Evolutionary conservation across 2,329 filamentous ascomycete genomes (phyloP).

Genomic region (Colletotrichum shisoi): DNA sequence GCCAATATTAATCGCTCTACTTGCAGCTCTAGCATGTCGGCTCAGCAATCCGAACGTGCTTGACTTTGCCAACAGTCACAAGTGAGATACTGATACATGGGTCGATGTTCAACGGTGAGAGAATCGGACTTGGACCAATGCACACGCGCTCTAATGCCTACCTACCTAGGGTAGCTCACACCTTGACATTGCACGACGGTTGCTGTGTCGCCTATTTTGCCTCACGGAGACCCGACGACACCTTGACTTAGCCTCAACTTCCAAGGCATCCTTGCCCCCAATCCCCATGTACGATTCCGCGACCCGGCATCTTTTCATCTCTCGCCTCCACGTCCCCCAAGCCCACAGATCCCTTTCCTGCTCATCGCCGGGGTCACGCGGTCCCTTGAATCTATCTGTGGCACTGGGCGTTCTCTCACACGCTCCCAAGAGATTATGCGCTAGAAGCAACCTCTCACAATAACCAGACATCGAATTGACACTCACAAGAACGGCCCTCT

Average conservation of each 20-base stretch:
- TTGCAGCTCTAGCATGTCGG: background rate
- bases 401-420: constrained; percentile 34
- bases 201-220: background rate
- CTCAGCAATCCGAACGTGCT: background rate
- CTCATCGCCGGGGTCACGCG: constrained; percentile 35
- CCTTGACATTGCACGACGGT: background rate
- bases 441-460: constrained; percentile 30
- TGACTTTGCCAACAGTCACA: background rate
- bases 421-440: constrained; percentile 32
- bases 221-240: constrained; percentile 10
- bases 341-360: constrained; percentile 8
- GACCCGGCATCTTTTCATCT: constrained; percentile 29
- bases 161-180: background rate
- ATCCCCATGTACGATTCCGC: constrained; percentile 30
- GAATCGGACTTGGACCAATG: background rate
- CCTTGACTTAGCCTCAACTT: constrained; percentile 34
- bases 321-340: constrained; percentile 22
- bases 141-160: background rate
- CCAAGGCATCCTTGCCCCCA: constrained; percentile 18
- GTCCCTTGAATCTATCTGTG: constrained; percentile 38
- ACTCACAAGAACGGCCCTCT: constrained; percentile 12
- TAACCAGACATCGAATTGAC: background rate
- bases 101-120: background rate
- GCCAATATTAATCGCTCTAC: background rate
- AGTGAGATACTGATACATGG: background rate